These are phyloP conservation scores for Babesia caballi DNA, from an alignment of 169 alveolate species.

Conservation along the genomic window DNA sequence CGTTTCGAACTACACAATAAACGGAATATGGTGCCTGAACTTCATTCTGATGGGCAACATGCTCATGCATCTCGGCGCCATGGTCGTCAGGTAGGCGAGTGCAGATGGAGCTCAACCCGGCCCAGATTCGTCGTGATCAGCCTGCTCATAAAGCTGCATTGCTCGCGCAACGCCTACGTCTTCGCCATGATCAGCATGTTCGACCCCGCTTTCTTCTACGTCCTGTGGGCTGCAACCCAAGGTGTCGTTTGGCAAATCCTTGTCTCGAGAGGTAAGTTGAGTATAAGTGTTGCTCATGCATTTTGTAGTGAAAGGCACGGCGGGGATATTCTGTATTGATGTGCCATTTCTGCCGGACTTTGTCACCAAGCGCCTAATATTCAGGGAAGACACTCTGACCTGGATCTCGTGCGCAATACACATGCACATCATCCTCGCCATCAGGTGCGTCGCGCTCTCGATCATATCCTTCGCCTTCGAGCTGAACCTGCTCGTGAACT, in stretches of 20 bases:
- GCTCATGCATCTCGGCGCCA: conserved; percentile 22
- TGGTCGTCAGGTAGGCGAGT: conserved; percentile 41
- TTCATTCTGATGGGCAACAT: conserved; percentile 27
- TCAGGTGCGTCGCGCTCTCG: conserved; percentile 50
- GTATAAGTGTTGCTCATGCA: not conserved
- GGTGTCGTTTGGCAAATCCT: conserved; percentile 70
- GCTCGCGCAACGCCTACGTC: conserved; percentile 65
- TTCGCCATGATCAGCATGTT: conserved; percentile 72
- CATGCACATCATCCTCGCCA: conserved; percentile 45
- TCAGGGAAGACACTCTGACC: conserved; percentile 18
- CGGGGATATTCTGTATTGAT: conserved; percentile 15
- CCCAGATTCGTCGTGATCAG: conserved; percentile 51
- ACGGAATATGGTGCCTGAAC: conserved; percentile 27
- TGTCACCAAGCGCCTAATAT: conserved; percentile 8
- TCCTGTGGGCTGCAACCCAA: conserved; percentile 72
- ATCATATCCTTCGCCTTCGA: conserved; percentile 52
- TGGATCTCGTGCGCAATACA: conserved; percentile 63
- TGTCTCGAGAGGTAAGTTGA: conserved; percentile 40
- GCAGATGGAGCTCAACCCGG: not conserved
- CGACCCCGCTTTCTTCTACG: conserved; percentile 72
- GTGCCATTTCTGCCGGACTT: not conserved
- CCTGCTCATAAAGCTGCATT: conserved; percentile 36
- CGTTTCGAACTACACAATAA: not conserved
- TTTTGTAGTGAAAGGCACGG: conserved; percentile 2
- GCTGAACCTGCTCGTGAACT: conserved; percentile 46